Conservation (phyloP, 2,329 filamentous ascomycete genomes). For the Hawksworthiomyces lignivorus region DNA sequence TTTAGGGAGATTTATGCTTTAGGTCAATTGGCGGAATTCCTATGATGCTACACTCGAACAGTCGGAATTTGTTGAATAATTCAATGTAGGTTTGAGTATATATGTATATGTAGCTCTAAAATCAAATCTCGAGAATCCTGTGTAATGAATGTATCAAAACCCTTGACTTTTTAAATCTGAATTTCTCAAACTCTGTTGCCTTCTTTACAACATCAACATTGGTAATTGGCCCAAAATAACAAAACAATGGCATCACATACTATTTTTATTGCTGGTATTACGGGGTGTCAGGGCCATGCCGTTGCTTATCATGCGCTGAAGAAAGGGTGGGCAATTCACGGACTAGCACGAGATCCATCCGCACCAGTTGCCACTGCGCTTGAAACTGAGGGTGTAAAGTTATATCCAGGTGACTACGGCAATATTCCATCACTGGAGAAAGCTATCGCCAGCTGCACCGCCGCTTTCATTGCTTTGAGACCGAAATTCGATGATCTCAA, state of each 20-base stretch:
- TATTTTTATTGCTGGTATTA: slow-evolving; percentile 5
- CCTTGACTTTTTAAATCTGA: too few species aligned
- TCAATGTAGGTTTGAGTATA: too few species aligned
- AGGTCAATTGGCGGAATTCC: background rate
- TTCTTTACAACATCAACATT: too few species aligned
- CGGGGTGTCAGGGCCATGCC: slow-evolving; percentile 23
- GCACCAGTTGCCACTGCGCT: slow-evolving; percentile 27
- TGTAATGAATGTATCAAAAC: too few species aligned
- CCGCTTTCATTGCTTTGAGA: background rate
- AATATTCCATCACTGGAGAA: background rate
- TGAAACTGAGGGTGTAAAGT: slow-evolving; percentile 20
- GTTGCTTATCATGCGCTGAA: slow-evolving; percentile 26
- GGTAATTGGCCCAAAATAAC: too few species aligned
- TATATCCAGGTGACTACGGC: slow-evolving; percentile 1
- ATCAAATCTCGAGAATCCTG: too few species aligned
- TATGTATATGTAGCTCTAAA: too few species aligned
- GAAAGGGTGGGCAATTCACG: slow-evolving; percentile 20
- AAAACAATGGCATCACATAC: too few species aligned
- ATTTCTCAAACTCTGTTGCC: too few species aligned
- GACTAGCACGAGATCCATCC: slow-evolving; percentile 24
- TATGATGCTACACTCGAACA: too few species aligned
- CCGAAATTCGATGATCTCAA: slow-evolving; percentile 16
- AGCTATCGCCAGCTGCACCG: slow-evolving; percentile 1
- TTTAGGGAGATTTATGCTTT: too few species aligned
- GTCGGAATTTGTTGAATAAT: too few species aligned